Evolutionary conservation across 202 grass and related monocot species (phyloP).

Genomic region (Eragrostis tef): DNA sequence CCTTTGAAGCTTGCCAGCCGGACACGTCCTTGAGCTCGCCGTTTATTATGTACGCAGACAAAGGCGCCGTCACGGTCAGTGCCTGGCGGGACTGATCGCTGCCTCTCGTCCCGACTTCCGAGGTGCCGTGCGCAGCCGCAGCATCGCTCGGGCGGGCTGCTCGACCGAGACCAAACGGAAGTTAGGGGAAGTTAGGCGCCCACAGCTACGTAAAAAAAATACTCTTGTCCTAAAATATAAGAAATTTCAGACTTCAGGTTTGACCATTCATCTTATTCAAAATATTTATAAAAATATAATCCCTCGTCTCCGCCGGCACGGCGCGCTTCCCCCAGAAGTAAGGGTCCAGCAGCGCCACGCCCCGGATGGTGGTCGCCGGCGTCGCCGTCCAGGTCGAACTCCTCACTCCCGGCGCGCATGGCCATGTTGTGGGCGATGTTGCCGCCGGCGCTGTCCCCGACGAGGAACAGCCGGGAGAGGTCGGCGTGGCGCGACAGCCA

Average conservation of each 20-base stretch:
- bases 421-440: slow-evolving; percentile 71
- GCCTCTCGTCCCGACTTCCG: too few relatives aligned
- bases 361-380: slow-evolving; percentile 8
- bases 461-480: slow-evolving; percentile 47
- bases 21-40: too few relatives aligned
- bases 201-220: too few relatives aligned
- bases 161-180: not conserved
- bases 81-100: too few relatives aligned
- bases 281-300: too few relatives aligned
- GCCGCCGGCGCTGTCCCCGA: slow-evolving; percentile 68
- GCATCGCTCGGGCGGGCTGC: not conserved
- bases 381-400: slow-evolving; percentile 20
- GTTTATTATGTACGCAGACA: not conserved
- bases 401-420: slow-evolving; percentile 54
- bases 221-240: too few relatives aligned
- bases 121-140: too few relatives aligned
- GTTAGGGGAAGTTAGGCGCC: not conserved
- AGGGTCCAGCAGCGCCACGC: slow-evolving; percentile 56
- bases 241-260: too few relatives aligned
- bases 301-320: slow-evolving; percentile 51
- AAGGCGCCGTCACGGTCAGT: too few relatives aligned
- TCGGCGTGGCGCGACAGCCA: slow-evolving; percentile 62
- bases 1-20: not conserved
- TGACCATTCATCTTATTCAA: too few relatives aligned
- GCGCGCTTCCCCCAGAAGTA: slow-evolving; percentile 61